Conservation (phyloP, 805 yeast genomes). For the Pichia sporocuriosa region DNA sequence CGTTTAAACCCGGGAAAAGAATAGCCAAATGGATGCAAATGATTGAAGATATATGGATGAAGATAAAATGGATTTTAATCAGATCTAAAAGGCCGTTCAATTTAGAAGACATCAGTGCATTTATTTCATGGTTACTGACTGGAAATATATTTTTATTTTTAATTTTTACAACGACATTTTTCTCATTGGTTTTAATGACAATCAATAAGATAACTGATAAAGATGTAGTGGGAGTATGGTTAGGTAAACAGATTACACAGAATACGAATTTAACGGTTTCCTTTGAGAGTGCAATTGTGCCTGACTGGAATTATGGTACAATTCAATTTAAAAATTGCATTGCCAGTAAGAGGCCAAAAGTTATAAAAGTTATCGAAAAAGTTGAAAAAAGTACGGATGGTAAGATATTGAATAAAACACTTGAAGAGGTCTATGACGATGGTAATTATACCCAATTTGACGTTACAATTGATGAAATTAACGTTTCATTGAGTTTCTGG, state of each 20-base stretch:
- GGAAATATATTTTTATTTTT: conserved; percentile 77
- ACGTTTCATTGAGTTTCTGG: conserved; percentile 68
- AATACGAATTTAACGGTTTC: conserved; percentile 79
- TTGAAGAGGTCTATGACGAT: conserved; percentile 46
- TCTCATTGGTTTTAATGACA: conserved; percentile 69
- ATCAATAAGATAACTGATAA: conserved; percentile 84
- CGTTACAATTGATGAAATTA: conserved; percentile 77
- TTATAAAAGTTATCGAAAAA: conserved; percentile 28
- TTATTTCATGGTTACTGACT: conserved; percentile 86
- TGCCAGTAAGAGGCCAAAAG: conserved; percentile 74
- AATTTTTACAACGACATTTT: conserved; percentile 88
- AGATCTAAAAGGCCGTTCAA: conserved; percentile 77
- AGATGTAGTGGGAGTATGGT: conserved; percentile 71
- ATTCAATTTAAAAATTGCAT: conserved; percentile 79
- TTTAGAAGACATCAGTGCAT: conserved; percentile 86
- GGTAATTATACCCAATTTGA: conserved; percentile 97
- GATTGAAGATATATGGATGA: conserved; percentile 11
- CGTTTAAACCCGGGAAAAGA: conserved; percentile 4
- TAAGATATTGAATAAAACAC: conserved; percentile 8
- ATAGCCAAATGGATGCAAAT: conserved; percentile 1
- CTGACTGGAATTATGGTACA: conserved; percentile 86
- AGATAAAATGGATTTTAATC: conserved; percentile 68
- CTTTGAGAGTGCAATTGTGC: conserved; percentile 90
- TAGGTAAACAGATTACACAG: conserved; percentile 78
- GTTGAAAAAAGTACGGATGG: conserved; percentile 23